Percentiles rank a stretch among this genome's conserved stretches.
Conservation (phyloP, 2,329 filamentous ascomycete genomes). For the Dactylellina sp. region DNA sequence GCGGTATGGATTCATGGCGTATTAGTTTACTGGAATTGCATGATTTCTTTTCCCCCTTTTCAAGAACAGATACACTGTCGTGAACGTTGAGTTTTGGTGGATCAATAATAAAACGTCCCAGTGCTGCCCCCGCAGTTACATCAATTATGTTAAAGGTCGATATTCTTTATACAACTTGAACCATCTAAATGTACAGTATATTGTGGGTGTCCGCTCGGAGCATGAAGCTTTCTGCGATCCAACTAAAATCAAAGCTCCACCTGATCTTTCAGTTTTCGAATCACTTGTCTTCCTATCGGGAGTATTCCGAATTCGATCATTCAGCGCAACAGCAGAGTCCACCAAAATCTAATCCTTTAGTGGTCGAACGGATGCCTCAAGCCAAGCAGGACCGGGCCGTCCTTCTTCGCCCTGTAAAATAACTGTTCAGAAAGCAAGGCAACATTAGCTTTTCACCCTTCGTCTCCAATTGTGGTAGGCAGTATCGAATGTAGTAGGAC, state of each 20-base stretch:
- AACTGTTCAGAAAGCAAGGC: constrained; percentile 73
- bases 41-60: not conserved
- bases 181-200: constrained; percentile 45
- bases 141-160: not conserved
- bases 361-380: constrained; percentile 98
- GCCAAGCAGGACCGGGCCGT: constrained; percentile 88
- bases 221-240: not conserved
- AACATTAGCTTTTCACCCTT: constrained; percentile 19
- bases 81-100: too few species aligned
- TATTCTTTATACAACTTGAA: constrained; percentile 39
- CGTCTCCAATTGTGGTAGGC: constrained; percentile 28
- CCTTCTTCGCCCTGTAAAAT: constrained; percentile 96
- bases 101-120: too few species aligned
- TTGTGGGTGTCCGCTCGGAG: not conserved
- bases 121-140: too few species aligned
- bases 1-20: constrained; percentile 47
- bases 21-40: constrained; percentile 36
- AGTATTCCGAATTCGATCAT: not conserved
- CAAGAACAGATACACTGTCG: not conserved
- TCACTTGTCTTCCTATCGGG: not conserved
- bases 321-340: not conserved
- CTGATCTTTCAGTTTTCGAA: not conserved
- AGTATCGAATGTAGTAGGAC: constrained; percentile 44
- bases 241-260: not conserved
- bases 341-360: constrained; percentile 66